Evolutionary conservation across 164 flowering plant species (phyloP), one percentile per base, ranked within the genome.

Genomic region (Chimonanthus salicifolius): DNA sequence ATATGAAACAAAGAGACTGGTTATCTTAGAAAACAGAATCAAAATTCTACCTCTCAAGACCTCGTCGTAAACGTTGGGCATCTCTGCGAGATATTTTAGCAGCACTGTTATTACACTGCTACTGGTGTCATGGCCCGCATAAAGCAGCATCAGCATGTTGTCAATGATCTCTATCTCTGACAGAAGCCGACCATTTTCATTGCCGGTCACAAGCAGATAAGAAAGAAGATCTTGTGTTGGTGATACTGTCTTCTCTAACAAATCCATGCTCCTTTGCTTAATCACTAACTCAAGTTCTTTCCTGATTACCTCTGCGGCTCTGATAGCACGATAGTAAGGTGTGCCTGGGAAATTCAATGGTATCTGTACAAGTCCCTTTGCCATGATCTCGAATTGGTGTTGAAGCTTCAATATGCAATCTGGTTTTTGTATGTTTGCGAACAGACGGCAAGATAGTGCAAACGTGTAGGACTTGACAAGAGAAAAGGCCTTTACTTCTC

Each of bases 111-210:
- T 81, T 18, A 84, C 78, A 43, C 84, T 77, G 69, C 88, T 88
- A 13, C 88, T 81, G 1, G 86, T 87, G 75, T 85, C 90, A 69
- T 85, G 85, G 44, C 91, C 91, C 4, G 84, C 91, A 45, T 86
- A 78, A 8, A 89, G 71, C 62, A 88, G 66, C 5, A 83, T 85
- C 4, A 89, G 64, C 5, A 89, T 86, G 79, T 86, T 89, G 58
- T 83, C 84, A 8, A 88, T 85, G 2, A 89, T 82, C 54, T 85
- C 93, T 7, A 58, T 2, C n/a, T 89, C 92, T 4, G 16, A 64
- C 88, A 87, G 78, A 50, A 68, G 73, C 74, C 76, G 60, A 2
- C 90, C 90, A 11, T 75, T 62, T 16, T 68, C 78, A 9, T 79
- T 74, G 2, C 13, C 63, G 0, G 78, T 20, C 4, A 45, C 1